phyloP scores from a whole-genome alignment of 2,329 filamentous ascomycete species.

The Venturiaceae sp. region DNA sequence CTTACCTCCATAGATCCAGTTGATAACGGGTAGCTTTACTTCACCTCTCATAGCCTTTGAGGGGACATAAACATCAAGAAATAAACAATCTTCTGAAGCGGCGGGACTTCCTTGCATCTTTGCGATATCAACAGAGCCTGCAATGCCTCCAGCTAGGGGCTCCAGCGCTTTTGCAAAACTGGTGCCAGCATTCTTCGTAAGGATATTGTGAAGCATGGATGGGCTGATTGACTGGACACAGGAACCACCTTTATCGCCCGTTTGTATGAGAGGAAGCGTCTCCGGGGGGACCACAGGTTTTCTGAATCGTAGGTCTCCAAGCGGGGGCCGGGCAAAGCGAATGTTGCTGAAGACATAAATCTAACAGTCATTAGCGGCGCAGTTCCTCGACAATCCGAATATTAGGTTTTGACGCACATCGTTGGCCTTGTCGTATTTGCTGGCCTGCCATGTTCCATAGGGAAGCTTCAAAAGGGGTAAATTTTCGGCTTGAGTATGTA shows the following conservation, averaged over 20 bases:
- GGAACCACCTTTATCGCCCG: neutral
- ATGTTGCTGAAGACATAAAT: constrained; percentile 13
- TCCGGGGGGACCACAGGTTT: constrained; percentile 9
- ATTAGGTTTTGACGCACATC: neutral
- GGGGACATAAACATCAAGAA: constrained; percentile 41
- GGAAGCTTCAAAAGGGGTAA: constrained; percentile 6
- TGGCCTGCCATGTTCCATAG: neutral
- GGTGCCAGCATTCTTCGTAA: neutral
- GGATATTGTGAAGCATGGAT: no score
- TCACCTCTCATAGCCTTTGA: constrained; percentile 20
- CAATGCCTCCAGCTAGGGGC: no score
- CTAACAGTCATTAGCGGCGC: no score
- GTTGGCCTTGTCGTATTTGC: neutral
- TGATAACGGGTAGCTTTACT: neutral
- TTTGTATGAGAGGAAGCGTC: neutral
- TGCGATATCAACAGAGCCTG: no score
- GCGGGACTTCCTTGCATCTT: neutral
- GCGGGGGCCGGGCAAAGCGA: constrained; percentile 23
- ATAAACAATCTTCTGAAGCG: constrained; percentile 36
- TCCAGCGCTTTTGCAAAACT: neutral
- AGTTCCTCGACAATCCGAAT: neutral
- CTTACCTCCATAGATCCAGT: constrained; percentile 6
- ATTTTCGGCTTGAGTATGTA: no score
- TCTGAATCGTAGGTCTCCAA: constrained; percentile 16
- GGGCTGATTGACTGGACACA: no score